Evolutionary conservation across 345 rosid species (phyloP).

Genomic region (Salix dunnii): DNA sequence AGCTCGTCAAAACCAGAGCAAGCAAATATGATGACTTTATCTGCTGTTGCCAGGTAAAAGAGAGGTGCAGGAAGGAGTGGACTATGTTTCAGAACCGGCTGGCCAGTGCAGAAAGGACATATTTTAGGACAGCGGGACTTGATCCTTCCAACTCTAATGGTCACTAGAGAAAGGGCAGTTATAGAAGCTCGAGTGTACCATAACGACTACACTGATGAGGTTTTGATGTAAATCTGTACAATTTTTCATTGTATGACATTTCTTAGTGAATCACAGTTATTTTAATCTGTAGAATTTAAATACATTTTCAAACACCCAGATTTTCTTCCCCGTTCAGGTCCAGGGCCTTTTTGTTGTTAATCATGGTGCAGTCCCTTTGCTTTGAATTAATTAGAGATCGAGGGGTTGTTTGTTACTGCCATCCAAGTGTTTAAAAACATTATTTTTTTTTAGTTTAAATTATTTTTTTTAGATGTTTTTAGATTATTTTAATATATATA

Average conservation of each 20-base stretch:
- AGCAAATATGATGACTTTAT: neutral
- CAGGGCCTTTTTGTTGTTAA: too few species aligned
- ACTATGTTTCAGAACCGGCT: slow-evolving; percentile 59
- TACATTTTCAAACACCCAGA: neutral
- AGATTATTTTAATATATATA: too few species aligned
- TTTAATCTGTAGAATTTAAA: neutral
- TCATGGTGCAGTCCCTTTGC: neutral
- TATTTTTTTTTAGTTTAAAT: too few species aligned
- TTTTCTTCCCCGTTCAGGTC: neutral
- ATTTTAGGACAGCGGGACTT: slow-evolving; percentile 37
- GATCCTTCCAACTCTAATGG: slow-evolving; percentile 38
- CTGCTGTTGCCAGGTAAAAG: slow-evolving; percentile 59
- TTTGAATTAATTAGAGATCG: neutral
- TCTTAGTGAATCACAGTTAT: neutral
- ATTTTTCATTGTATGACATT: slow-evolving; percentile 20
- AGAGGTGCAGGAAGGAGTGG: slow-evolving; percentile 88
- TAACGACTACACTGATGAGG: slow-evolving; percentile 9
- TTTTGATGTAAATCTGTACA: slow-evolving; percentile 20
- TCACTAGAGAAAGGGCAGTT: slow-evolving; percentile 18
- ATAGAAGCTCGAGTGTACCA: slow-evolving; percentile 13
- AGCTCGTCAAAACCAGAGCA: neutral
- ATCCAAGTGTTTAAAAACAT: too few species aligned
- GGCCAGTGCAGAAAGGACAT: slow-evolving; percentile 55
- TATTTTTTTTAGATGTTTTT: too few species aligned
- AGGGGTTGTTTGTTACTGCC: too few species aligned